These are phyloP conservation scores for Globisporangium heterothallicum DNA, from an alignment of 352 stramenopile species.

Conservation along the genomic window DNA sequence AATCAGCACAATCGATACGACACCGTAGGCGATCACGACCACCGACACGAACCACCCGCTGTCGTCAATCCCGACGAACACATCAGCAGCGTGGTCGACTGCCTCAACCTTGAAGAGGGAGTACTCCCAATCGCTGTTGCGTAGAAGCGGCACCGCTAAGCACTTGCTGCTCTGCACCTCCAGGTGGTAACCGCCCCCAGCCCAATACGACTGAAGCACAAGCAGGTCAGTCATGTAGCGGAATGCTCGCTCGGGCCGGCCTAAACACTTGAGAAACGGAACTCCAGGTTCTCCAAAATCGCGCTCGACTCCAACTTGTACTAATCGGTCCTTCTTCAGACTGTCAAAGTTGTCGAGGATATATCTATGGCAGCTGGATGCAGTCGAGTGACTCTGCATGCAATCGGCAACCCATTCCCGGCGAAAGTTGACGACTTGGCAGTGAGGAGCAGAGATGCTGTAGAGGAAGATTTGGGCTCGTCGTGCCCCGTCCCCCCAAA, in stretches of 20 bases:
- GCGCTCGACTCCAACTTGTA: constrained; percentile 3
- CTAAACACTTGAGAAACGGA: constrained; percentile 14
- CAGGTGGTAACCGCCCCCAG: constrained; percentile 17
- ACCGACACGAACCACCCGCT: constrained; percentile 10
- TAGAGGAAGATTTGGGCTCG: constrained; percentile 33
- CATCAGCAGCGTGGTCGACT: constrained; percentile 8
- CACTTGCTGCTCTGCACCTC: constrained; percentile 23
- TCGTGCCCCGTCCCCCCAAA: constrained; percentile 32
- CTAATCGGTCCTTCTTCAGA: constrained; percentile 1
- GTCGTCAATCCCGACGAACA: constrained; percentile 9
- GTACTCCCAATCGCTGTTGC: not conserved
- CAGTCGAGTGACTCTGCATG: constrained; percentile 6
- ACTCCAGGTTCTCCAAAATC: constrained; percentile 9
- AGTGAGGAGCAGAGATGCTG: constrained; percentile 39
- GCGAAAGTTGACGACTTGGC: constrained; percentile 16
- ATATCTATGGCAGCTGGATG: constrained; percentile 10
- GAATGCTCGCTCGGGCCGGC: constrained; percentile 7
- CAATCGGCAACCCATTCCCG: constrained; percentile 15
- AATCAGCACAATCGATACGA: constrained; percentile 22
- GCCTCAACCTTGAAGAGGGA: constrained; percentile 11
- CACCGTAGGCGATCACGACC: constrained; percentile 13
- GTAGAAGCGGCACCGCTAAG: constrained; percentile 5
- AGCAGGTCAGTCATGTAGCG: constrained; percentile 19
- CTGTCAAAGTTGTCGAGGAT: constrained; percentile 22
- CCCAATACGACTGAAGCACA: constrained; percentile 15